Conservation (phyloP, 805 yeast species). For the Priceomyces fermenticarens region DNA sequence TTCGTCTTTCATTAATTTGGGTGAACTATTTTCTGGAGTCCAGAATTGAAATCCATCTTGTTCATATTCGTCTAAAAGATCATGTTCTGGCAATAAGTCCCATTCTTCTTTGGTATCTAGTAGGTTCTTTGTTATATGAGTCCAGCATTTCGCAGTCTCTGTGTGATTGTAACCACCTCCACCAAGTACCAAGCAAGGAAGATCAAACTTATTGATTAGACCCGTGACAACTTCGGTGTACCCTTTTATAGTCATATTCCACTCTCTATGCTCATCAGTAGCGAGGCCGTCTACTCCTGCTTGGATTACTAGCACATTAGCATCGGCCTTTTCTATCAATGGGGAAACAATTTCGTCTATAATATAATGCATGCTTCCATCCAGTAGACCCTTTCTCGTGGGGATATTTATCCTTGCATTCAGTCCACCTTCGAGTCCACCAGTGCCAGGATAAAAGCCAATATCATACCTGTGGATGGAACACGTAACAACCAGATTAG, state of each 20-base stretch:
- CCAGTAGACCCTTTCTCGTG: constrained; percentile 53
- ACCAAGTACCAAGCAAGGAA: constrained; percentile 54
- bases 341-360: constrained; percentile 44
- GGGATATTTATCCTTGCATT: constrained; percentile 51
- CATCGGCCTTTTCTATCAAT: constrained; percentile 30
- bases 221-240: constrained; percentile 32
- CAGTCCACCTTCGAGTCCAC: constrained; percentile 38
- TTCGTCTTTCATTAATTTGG: constrained; percentile 27
- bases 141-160: constrained; percentile 63
- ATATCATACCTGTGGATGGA: constrained; percentile 62
- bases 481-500: constrained; percentile 55
- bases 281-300: constrained; percentile 74
- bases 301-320: constrained; percentile 59
- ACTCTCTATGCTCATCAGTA: constrained; percentile 61
- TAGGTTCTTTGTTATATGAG: constrained; percentile 34
- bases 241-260: constrained; percentile 64
- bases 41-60: constrained; percentile 49
- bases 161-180: constrained; percentile 75
- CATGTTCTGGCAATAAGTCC: constrained; percentile 53
- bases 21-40: constrained; percentile 28
- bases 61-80: constrained; percentile 38
- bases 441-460: constrained; percentile 77
- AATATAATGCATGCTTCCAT: constrained; percentile 36
- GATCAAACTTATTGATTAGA: constrained; percentile 16
- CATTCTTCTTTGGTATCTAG: constrained; percentile 24